Percentiles rank a stretch among this genome's conserved stretches.
These are phyloP conservation scores for Choiromyces venosus DNA, from an alignment of 495 filamentous ascomycete species.

Conservation along the genomic window DNA sequence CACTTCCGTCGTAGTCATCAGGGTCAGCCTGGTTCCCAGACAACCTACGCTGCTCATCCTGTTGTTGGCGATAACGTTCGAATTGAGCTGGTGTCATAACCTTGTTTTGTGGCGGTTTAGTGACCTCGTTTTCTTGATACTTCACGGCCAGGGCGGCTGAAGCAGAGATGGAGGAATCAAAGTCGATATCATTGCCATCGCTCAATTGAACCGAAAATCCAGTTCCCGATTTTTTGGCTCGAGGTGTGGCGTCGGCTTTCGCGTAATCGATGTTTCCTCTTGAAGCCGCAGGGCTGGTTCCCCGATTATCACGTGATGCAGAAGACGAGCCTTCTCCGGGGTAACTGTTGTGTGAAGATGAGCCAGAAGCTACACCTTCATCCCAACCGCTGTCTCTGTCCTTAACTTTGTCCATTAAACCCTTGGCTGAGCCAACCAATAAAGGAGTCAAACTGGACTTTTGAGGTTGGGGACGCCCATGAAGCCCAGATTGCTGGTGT, in stretches of 20 bases:
- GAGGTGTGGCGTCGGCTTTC: slow-evolving; percentile 18
- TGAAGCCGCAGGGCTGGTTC: slow-evolving; percentile 34
- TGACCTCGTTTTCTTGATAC: slow-evolving; percentile 47
- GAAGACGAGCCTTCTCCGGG: slow-evolving; percentile 35
- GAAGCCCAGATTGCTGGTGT: slow-evolving; percentile 8
- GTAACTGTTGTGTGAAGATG: slow-evolving; percentile 39
- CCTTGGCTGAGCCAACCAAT: slow-evolving; percentile 20
- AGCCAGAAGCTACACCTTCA: slow-evolving; percentile 37
- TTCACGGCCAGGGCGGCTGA: slow-evolving; percentile 53
- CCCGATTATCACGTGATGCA: slow-evolving; percentile 36
- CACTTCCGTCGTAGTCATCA: slow-evolving; percentile 52
- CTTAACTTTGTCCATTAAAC: slow-evolving; percentile 35
- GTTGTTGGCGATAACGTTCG: slow-evolving; percentile 73
- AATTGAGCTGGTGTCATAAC: slow-evolving; percentile 88
- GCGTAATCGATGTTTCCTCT: slow-evolving; percentile 27
- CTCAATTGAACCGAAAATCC: slow-evolving; percentile 36
- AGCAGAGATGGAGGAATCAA: slow-evolving; percentile 52
- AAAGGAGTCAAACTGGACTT: slow-evolving; percentile 22
- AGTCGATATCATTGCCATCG: slow-evolving; percentile 45
- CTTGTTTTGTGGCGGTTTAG: slow-evolving; percentile 54
- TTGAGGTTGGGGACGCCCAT: slow-evolving; percentile 26
- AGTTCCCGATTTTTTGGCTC: slow-evolving; percentile 20
- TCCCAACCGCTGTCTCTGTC: slow-evolving; percentile 42
- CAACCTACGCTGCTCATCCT: slow-evolving; percentile 59
- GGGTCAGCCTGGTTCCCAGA: slow-evolving; percentile 44